phyloP scores from a whole-genome alignment of 768 basidiomycete species.

The Rhizopogon vesiculosus region DNA sequence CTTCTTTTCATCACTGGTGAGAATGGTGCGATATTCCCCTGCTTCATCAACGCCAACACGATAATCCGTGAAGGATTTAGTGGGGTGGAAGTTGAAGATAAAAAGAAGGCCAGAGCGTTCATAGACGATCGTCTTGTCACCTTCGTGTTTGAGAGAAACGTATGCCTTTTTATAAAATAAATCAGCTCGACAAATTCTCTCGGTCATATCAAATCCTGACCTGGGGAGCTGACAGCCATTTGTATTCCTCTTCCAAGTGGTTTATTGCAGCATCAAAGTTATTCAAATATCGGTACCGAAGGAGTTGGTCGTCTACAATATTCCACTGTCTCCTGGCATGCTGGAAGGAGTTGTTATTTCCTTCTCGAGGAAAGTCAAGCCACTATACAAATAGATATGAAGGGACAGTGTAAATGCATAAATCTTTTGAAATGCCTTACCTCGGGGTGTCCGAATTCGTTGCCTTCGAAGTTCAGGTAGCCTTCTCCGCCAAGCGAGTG shows the following conservation, averaged over 20 bases:
- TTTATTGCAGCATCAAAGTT: slow-evolving; percentile 95
- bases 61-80: slow-evolving; percentile 89
- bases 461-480: slow-evolving; percentile 96
- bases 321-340: slow-evolving; percentile 98
- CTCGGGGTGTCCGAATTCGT: slow-evolving; percentile 98
- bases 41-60: slow-evolving; percentile 83
- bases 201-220: slow-evolving; percentile 33
- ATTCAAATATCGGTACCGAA: slow-evolving; percentile 94
- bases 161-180: slow-evolving; percentile 52
- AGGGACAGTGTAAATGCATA: not conserved
- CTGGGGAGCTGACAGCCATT: slow-evolving; percentile 82
- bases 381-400: slow-evolving; percentile 45
- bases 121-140: slow-evolving; percentile 89
- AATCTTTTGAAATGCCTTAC: slow-evolving; percentile 31
- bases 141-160: slow-evolving; percentile 91
- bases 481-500: slow-evolving; percentile 96
- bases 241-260: slow-evolving; percentile 67
- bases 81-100: slow-evolving; percentile 96
- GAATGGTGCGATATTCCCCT: slow-evolving; percentile 79
- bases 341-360: slow-evolving; percentile 94
- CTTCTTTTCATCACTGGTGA: slow-evolving; percentile 80
- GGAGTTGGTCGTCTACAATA: slow-evolving; percentile 75
- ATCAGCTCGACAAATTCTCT: slow-evolving; percentile 4
- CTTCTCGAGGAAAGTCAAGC: slow-evolving; percentile 98
- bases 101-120: slow-evolving; percentile 94